These are phyloP conservation scores for Tylopilus vinaceipallidus DNA, from an alignment of 768 basidiomycete genomes.

Conservation along the genomic window DNA sequence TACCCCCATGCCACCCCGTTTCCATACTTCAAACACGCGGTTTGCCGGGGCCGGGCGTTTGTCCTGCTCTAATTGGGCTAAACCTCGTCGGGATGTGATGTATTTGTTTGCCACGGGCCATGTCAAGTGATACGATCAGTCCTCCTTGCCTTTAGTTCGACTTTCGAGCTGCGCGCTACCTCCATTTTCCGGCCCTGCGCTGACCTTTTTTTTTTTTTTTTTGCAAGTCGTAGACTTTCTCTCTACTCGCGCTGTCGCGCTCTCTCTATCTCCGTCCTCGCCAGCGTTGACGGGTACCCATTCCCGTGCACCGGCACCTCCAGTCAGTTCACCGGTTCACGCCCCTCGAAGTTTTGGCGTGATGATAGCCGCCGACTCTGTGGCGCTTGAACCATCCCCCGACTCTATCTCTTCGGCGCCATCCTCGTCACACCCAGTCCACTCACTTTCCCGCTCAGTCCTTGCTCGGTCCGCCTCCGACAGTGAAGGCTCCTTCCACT, in stretches of 20 bases:
- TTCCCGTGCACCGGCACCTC: slow-evolving; percentile 41
- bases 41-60: slow-evolving; percentile 2
- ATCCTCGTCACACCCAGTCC: slow-evolving; percentile 23
- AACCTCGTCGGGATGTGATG: slow-evolving; percentile 11
- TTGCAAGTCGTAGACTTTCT: slow-evolving; percentile 29
- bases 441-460: slow-evolving; percentile 32
- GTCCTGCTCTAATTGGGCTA: slow-evolving; percentile 6
- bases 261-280: slow-evolving; percentile 35
- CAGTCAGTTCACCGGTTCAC: slow-evolving; percentile 28
- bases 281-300: slow-evolving; percentile 30
- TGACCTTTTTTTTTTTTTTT: too few species aligned
- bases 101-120: slow-evolving; percentile 24
- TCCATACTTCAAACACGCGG: slow-evolving; percentile 11
- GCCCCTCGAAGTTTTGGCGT: slow-evolving; percentile 11
- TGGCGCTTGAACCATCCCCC: slow-evolving; percentile 6
- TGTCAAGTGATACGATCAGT: slow-evolving; percentile 17
- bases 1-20: slow-evolving; percentile 14
- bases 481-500: slow-evolving; percentile 37
- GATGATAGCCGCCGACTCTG: slow-evolving; percentile 22
- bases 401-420: slow-evolving; percentile 22
- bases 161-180: slow-evolving; percentile 7
- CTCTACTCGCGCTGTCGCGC: slow-evolving; percentile 28
- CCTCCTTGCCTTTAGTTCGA: slow-evolving; percentile 4
- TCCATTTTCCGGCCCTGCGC: slow-evolving; percentile 8
- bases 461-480: slow-evolving; percentile 41